Conservation (phyloP, 768 basidiomycete genomes). For the Cantharellus anzutake region DNA sequence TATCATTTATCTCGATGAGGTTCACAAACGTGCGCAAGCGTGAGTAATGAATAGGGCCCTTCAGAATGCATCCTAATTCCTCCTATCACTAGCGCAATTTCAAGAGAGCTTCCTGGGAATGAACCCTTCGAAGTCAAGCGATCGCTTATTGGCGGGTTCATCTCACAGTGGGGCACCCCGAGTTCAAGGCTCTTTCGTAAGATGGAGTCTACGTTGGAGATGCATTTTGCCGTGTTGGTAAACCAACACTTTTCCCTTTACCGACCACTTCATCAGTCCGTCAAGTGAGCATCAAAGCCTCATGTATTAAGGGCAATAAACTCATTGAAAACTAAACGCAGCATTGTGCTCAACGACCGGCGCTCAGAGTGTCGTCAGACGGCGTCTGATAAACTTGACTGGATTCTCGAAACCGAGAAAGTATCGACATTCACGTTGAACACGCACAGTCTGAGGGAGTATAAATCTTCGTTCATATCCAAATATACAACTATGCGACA, state of each 20-base stretch:
- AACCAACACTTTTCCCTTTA: background rate
- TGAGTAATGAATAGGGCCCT: background rate
- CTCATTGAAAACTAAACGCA: background rate
- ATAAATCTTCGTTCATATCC: background rate
- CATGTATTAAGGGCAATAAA: no score
- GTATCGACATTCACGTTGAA: background rate
- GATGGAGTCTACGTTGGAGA: background rate
- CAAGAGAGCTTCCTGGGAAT: background rate
- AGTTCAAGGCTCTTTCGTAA: background rate
- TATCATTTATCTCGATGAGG: background rate
- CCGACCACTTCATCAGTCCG: no score
- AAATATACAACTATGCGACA: background rate
- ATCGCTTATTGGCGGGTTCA: background rate
- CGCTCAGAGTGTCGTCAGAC: background rate
- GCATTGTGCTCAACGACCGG: background rate
- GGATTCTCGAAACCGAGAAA: background rate
- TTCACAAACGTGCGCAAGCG: constrained; percentile 7
- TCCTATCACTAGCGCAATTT: background rate
- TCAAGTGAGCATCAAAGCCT: no score
- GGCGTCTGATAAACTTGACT: background rate
- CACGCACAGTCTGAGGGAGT: background rate
- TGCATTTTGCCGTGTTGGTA: background rate
- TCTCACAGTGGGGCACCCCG: background rate
- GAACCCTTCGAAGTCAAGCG: background rate
- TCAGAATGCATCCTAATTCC: background rate